These are phyloP conservation scores for Ophiocordyceps polyrhachis-furcata DNA, from an alignment of 2,329 filamentous ascomycete genomes.

Conservation along the genomic window DNA sequence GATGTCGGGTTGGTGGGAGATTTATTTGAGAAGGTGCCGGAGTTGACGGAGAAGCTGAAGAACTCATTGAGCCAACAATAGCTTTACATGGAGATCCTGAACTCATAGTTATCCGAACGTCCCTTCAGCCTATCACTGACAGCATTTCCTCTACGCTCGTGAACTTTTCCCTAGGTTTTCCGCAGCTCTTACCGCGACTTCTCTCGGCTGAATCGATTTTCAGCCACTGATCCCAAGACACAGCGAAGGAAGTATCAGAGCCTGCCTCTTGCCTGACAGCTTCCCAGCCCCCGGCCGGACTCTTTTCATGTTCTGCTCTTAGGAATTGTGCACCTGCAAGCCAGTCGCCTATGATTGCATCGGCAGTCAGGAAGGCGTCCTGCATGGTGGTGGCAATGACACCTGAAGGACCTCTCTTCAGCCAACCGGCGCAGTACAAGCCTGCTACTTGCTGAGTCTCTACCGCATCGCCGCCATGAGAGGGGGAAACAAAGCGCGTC, in stretches of 20 bases:
- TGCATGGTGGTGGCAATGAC: conserved; percentile 94
- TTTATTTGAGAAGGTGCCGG: conserved; percentile 86
- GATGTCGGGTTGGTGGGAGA: conserved; percentile 93
- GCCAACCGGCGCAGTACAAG: conserved; percentile 89
- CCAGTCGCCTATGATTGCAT: conserved; percentile 72
- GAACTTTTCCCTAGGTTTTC: conserved; percentile 65
- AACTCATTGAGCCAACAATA: conserved; percentile 15
- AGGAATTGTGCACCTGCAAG: conserved; percentile 22
- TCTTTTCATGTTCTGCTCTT: conserved; percentile 1
- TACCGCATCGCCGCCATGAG: conserved; percentile 7
- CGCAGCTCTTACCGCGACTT: conserved; percentile 40
- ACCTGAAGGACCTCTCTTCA: conserved; percentile 83
- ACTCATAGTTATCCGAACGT: neutral
- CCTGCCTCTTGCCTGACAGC: conserved; percentile 43
- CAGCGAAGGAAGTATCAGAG: conserved; percentile 36
- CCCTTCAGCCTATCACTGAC: conserved; percentile 21
- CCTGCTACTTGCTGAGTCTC: conserved; percentile 36
- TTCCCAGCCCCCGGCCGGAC: conserved; percentile 46
- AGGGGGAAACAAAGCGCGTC: conserved; percentile 16
- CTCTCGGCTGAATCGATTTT: conserved; percentile 67
- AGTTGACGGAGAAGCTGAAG: conserved; percentile 91
- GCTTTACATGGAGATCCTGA: neutral
- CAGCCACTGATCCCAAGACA: conserved; percentile 72
- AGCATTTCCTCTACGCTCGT: conserved; percentile 40
- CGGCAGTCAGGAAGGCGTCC: conserved; percentile 79